Conservation (phyloP, 2,329 filamentous ascomycete species). For the Hypoxylon sp. region DNA sequence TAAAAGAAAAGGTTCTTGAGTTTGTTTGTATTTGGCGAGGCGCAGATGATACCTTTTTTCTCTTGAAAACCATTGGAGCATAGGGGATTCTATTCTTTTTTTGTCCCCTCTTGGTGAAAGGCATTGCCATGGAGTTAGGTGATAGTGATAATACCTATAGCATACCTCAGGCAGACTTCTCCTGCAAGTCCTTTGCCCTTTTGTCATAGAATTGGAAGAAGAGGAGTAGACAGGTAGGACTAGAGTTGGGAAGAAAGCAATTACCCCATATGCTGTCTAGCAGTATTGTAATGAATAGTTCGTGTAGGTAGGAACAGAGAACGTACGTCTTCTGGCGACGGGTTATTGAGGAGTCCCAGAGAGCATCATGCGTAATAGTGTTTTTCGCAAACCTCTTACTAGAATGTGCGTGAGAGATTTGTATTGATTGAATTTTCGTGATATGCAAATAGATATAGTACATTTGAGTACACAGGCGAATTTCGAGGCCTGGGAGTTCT, state of each 20-base stretch:
- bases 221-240: conserved; percentile 5
- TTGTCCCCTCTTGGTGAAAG: conserved; percentile 19
- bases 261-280: background rate
- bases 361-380: too few species aligned
- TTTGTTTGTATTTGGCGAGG: conserved; percentile 46
- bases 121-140: conserved; percentile 40
- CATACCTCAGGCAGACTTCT: conserved; percentile 23
- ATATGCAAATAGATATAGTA: conserved; percentile 30
- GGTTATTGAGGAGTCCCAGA: background rate
- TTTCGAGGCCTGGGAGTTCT: conserved; percentile 1
- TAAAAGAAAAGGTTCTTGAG: conserved; percentile 16
- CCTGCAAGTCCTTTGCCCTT: conserved; percentile 25
- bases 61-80: conserved; percentile 35
- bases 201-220: conserved; percentile 22
- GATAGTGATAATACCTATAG: conserved; percentile 35
- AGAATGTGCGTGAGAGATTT: background rate
- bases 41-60: conserved; percentile 50
- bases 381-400: too few species aligned
- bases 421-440: conserved; percentile 20
- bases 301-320: background rate
- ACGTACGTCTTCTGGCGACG: background rate
- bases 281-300: background rate
- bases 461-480: conserved; percentile 20
- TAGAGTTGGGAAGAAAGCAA: conserved; percentile 16
- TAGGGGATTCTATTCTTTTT: conserved; percentile 24